These are phyloP conservation scores for Fusarium siculi DNA, from an alignment of 2,329 filamentous ascomycete species.

Conservation along the genomic window DNA sequence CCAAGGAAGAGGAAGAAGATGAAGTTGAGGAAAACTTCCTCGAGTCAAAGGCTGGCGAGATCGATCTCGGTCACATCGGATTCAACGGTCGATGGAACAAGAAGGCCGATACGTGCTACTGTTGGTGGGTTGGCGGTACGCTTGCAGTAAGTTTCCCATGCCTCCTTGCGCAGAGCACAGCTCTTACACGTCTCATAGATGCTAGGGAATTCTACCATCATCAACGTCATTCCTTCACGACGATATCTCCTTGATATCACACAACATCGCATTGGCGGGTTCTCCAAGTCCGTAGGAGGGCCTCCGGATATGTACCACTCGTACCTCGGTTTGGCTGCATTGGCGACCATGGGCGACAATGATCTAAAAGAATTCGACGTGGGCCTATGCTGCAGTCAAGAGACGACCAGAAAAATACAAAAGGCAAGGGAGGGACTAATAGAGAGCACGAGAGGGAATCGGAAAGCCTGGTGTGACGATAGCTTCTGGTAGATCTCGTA, in stretches of 20 bases:
- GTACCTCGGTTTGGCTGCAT: conserved; percentile 84
- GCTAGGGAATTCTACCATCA: conserved; percentile 65
- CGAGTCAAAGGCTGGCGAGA: conserved; percentile 49
- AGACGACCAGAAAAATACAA: conserved; percentile 63
- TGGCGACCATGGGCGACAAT: conserved; percentile 77
- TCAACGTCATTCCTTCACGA: conserved; percentile 70
- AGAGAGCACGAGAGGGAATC: conserved; percentile 11
- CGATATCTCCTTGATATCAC: conserved; percentile 86
- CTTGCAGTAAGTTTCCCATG: conserved; percentile 51
- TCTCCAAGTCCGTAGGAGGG: conserved; percentile 76
- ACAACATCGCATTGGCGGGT: conserved; percentile 86
- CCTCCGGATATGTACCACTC: conserved; percentile 87
- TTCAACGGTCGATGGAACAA: conserved; percentile 95
- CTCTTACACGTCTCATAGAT: conserved; percentile 57
- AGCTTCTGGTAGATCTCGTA: conserved; percentile 34
- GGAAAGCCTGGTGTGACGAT: conserved; percentile 32
- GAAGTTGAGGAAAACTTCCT: conserved; percentile 55
- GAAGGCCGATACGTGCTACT: conserved; percentile 92
- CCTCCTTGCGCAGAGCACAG: background rate
- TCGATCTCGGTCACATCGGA: conserved; percentile 66
- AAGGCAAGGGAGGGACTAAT: conserved; percentile 56
- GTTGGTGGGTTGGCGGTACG: conserved; percentile 87
- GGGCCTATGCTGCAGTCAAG: conserved; percentile 77
- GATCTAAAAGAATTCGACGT: conserved; percentile 78
- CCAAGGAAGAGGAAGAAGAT: conserved; percentile 58